Percentiles rank a stretch among this genome's conserved stretches.
Evolutionary conservation across 345 rosid genomes (phyloP).

Genomic region (Euphorbia peplus): DNA sequence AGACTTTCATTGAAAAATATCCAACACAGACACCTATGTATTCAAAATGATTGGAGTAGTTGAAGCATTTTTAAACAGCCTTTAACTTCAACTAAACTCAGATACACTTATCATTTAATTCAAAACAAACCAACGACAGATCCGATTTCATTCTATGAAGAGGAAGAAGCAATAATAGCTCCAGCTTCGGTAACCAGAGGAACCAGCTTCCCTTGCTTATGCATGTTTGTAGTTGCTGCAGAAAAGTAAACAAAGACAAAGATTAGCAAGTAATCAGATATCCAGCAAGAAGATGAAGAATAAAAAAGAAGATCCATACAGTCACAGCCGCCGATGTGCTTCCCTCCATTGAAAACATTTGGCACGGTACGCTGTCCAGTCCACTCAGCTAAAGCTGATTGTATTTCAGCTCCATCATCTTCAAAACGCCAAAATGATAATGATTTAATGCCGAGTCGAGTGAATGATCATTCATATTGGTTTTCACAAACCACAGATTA

Average conservation of each 20-base stretch:
- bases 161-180: slow-evolving; percentile 42
- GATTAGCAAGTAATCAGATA: not conserved
- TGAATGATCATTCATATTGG: not conserved
- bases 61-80: not conserved
- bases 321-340: slow-evolving; percentile 86
- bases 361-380: slow-evolving; percentile 74
- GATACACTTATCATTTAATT: not conserved
- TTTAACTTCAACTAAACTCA: not conserved
- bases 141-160: slow-evolving; percentile 26
- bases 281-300: slow-evolving; percentile 30
- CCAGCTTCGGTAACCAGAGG: slow-evolving; percentile 76
- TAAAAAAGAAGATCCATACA: slow-evolving; percentile 35
- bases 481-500: no score
- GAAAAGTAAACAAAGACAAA: not conserved
- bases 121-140: slow-evolving; percentile 3
- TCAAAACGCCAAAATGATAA: not conserved
- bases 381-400: slow-evolving; percentile 60
- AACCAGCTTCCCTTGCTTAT: slow-evolving; percentile 57
- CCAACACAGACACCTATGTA: not conserved
- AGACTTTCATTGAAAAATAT: not conserved
- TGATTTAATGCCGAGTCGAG: not conserved
- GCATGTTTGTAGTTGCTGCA: slow-evolving; percentile 56
- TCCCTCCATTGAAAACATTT: slow-evolving; percentile 67
- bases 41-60: not conserved
- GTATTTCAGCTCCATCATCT: slow-evolving; percentile 70